phyloP scores from a whole-genome alignment of 1,139 yeast species.

The Blastobotrys raffinosifermentans region DNA sequence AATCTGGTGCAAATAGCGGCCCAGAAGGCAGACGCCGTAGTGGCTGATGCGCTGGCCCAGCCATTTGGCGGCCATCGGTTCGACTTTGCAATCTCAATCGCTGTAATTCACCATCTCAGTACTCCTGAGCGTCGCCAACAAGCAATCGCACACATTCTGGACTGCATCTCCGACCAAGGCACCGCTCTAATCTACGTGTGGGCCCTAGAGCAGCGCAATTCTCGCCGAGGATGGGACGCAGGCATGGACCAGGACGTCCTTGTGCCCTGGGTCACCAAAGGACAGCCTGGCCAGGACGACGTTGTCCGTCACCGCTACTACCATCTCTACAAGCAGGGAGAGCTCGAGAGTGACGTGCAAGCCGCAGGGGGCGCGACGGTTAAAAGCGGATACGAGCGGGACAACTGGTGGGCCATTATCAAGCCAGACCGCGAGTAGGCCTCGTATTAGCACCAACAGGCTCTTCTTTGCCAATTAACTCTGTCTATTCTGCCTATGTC shows the following conservation, averaged over 20 bases:
- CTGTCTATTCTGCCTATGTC: background rate
- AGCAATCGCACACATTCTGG: conserved; percentile 64
- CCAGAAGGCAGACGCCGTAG: conserved; percentile 47
- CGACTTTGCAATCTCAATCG: conserved; percentile 92
- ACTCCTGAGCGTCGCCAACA: conserved; percentile 69
- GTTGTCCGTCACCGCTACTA: conserved; percentile 76
- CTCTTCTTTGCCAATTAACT: background rate
- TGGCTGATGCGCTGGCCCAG: conserved; percentile 69
- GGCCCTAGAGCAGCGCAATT: conserved; percentile 89
- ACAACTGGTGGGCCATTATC: conserved; percentile 85
- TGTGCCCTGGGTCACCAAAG: conserved; percentile 81
- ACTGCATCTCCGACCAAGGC: conserved; percentile 55
- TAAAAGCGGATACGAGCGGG: conserved; percentile 80
- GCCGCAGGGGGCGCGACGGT: conserved; percentile 63
- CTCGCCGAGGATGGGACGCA: conserved; percentile 81
- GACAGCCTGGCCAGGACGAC: conserved; percentile 21
- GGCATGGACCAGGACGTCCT: conserved; percentile 91
- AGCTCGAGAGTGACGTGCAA: conserved; percentile 60
- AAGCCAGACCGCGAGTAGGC: conserved; percentile 23
- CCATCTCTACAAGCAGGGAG: conserved; percentile 81
- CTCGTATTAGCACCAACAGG: too few relatives aligned
- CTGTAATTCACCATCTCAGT: conserved; percentile 95
- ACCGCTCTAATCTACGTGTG: conserved; percentile 81
- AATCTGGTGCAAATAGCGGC: conserved; percentile 73
- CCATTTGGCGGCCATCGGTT: conserved; percentile 59